phyloP scores from a whole-genome alignment of 495 filamentous ascomycete species.

The Penicillium paradoxum region DNA sequence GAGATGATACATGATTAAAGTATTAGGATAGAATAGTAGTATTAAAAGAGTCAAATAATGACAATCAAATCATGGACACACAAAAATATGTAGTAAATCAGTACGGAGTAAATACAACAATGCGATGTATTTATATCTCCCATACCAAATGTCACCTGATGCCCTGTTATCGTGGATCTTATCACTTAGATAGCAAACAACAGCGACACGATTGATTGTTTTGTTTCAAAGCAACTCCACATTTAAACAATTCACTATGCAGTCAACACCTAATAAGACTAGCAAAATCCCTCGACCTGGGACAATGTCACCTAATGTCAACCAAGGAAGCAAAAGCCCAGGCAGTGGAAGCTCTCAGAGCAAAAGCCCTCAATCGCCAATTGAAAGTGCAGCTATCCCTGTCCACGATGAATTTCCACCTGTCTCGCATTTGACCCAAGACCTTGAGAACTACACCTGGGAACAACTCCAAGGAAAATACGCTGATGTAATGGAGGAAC shows the following conservation, averaged over 20 bases:
- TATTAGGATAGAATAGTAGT: no score
- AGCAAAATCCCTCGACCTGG: constrained; percentile 5
- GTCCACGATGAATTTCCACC: constrained; percentile 10
- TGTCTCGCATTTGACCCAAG: constrained; percentile 16
- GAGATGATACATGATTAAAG: no score
- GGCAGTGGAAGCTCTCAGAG: constrained; percentile 1
- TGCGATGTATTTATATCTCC: no score
- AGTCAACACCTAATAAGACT: constrained; percentile 1
- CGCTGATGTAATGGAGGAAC: constrained; percentile 52
- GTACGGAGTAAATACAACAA: no score
- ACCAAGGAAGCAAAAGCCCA: constrained; percentile 1
- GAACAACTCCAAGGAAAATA: constrained; percentile 62
- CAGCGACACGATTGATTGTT: not conserved
- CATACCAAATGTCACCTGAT: constrained; percentile 13
- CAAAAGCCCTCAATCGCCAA: constrained; percentile 9
- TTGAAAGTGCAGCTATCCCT: not conserved
- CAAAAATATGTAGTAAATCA: no score
- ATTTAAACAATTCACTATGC: not conserved
- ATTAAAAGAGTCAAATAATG: no score
- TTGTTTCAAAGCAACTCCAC: not conserved
- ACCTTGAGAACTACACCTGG: constrained; percentile 55
- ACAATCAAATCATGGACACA: no score
- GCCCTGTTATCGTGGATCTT: constrained; percentile 4
- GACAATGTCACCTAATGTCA: not conserved
- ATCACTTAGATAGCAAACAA: not conserved